A percentile compares a stretch with the other conserved stretches of the same genome.
These are phyloP conservation scores for Hanseniaspora sp. DNA, from an alignment of 1,139 yeast species.

Conservation along the genomic window DNA sequence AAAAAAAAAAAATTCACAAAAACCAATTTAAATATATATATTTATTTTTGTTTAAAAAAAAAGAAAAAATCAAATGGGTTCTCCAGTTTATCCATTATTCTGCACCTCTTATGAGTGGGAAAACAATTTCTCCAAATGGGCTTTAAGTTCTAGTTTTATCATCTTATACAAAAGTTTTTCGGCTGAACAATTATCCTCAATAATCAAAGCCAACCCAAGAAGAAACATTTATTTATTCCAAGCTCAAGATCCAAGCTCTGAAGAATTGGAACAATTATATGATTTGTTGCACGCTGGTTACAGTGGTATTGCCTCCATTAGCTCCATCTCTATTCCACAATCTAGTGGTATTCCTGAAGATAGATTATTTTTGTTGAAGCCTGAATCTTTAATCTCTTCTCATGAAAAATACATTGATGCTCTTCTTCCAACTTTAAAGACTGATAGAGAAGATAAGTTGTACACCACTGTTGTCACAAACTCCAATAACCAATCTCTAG, in stretches of 20 bases:
- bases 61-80: slow-evolving; percentile 15
- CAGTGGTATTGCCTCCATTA: slow-evolving; percentile 6
- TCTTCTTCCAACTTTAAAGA: slow-evolving; percentile 46
- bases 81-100: slow-evolving; percentile 15
- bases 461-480: slow-evolving; percentile 79
- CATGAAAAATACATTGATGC: slow-evolving; percentile 38
- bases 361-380: slow-evolving; percentile 13
- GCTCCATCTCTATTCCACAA: slow-evolving; percentile 20
- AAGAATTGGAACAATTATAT: background rate
- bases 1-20: background rate
- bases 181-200: slow-evolving; percentile 16
- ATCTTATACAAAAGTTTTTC: slow-evolving; percentile 1
- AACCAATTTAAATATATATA: background rate
- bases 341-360: slow-evolving; percentile 20
- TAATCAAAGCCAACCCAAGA: slow-evolving; percentile 19
- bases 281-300: slow-evolving; percentile 14
- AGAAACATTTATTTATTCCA: slow-evolving; percentile 19
- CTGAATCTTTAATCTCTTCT: slow-evolving; percentile 28
- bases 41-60: background rate
- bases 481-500: slow-evolving; percentile 54
- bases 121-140: slow-evolving; percentile 4
- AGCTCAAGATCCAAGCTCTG: slow-evolving; percentile 11
- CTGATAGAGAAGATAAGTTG: slow-evolving; percentile 81
- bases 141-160: slow-evolving; percentile 7
- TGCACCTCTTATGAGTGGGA: slow-evolving; percentile 11